Evolutionary conservation across 2,329 filamentous ascomycete genomes (phyloP).

Genomic region (Xylariomycetidae sp.): DNA sequence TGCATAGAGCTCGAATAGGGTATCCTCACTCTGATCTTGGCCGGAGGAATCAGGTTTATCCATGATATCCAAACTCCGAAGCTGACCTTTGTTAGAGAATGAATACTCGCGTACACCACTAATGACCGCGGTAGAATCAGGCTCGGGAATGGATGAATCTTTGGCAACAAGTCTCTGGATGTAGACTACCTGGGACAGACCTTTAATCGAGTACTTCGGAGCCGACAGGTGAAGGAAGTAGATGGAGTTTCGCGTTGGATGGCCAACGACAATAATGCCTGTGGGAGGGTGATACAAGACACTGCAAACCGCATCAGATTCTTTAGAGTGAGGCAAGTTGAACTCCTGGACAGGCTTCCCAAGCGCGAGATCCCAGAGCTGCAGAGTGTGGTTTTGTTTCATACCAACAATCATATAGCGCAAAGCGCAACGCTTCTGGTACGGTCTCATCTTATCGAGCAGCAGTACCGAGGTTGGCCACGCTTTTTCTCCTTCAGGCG

Average conservation of each 20-base stretch:
- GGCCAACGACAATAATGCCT: constrained; percentile 90
- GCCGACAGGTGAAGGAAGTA: constrained; percentile 96
- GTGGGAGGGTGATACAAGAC: constrained; percentile 89
- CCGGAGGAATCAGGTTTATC: constrained; percentile 61
- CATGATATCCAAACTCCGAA: constrained; percentile 88
- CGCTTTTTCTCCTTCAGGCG: constrained; percentile 83
- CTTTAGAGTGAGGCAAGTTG: constrained; percentile 91
- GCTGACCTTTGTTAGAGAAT: constrained; percentile 76
- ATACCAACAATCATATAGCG: constrained; percentile 96
- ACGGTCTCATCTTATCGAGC: constrained; percentile 92
- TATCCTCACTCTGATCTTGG: constrained; percentile 63
- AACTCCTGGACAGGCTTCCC: constrained; percentile 96
- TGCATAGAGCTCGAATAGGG: constrained; percentile 89
- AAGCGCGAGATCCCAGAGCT: constrained; percentile 95
- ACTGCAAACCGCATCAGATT: constrained; percentile 96
- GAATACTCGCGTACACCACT: constrained; percentile 96
- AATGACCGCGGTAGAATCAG: constrained; percentile 94
- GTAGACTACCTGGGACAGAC: constrained; percentile 83
- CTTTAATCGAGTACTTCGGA: constrained; percentile 81
- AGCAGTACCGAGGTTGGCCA: constrained; percentile 96
- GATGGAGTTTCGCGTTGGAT: constrained; percentile 94
- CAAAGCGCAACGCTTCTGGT: constrained; percentile 81
- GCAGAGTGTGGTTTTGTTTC: constrained; percentile 98
- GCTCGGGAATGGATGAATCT: constrained; percentile 70
- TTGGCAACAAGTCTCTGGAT: constrained; percentile 72